These are phyloP conservation scores for Hyaloperonospora arabidopsidis DNA, from an alignment of 352 stramenopile species.

Conservation along the genomic window DNA sequence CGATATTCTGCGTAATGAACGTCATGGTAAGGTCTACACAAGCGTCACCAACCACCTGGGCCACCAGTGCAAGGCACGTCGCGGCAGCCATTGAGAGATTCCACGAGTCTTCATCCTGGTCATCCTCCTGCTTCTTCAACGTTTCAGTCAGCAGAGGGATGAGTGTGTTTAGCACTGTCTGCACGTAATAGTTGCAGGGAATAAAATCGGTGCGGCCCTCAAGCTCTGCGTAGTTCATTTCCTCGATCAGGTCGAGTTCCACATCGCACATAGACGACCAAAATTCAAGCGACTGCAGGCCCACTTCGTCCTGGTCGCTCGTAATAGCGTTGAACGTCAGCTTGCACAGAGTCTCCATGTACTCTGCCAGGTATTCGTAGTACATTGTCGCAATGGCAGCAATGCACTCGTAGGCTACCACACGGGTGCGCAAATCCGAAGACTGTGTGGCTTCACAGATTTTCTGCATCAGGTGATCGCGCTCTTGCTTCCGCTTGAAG, in stretches of 20 bases:
- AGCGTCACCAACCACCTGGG: conserved; percentile 87
- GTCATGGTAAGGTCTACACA: conserved; percentile 89
- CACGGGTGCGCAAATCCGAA: conserved; percentile 77
- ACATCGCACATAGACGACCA: conserved; percentile 96
- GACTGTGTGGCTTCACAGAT: conserved; percentile 93
- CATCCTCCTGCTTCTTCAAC: conserved; percentile 92
- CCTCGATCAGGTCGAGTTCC: conserved; percentile 90
- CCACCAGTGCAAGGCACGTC: conserved; percentile 90
- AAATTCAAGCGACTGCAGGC: conserved; percentile 95
- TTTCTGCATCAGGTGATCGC: conserved; percentile 94
- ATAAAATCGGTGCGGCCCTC: conserved; percentile 44
- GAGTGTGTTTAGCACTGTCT: conserved; percentile 79
- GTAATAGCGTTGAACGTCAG: conserved; percentile 92
- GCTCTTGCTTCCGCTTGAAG: conserved; percentile 93
- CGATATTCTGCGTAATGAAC: conserved; percentile 94
- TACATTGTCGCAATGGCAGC: conserved; percentile 92
- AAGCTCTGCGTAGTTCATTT: conserved; percentile 81
- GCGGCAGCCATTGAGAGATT: conserved; percentile 92
- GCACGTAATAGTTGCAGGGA: conserved; percentile 85
- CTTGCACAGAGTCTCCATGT: conserved; percentile 96
- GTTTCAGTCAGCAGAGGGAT: conserved; percentile 90
- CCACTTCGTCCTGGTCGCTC: conserved; percentile 88
- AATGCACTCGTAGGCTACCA: conserved; percentile 94
- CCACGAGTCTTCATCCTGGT: conserved; percentile 91
- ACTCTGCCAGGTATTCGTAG: conserved; percentile 92